Evolutionary conservation across 1,139 yeast species (phyloP), one percentile per base, ranked within the genome.

Genomic region (Yamadazyma songkhlaensis): DNA sequence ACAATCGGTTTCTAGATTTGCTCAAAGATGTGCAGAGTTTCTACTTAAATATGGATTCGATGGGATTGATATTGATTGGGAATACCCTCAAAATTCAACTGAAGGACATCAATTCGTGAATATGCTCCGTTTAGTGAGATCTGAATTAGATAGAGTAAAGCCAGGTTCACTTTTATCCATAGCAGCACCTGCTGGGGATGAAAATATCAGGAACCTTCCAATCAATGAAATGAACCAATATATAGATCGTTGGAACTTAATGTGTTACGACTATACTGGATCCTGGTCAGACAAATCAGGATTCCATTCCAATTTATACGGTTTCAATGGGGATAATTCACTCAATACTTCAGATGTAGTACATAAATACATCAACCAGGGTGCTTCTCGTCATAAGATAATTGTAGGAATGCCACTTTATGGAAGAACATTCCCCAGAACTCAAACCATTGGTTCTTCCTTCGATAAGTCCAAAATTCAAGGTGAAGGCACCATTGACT

Each of bases 1-100:
- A 0, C 41, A 38, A 1, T 73, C 65, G 38, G 44, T 81, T 6
- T 53, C 54, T 2, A 55, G 36, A 1, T 88, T 90, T 57, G 76
- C 80, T 3, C 41, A 52, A 1, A 67, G 83, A 2, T 65, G 81
- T 1, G 67, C 75, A 1, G 59, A 60, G 0, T 58, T 76, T 24
- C 66, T 87, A 51, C 46, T 59, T 3, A 61, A 68, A 36, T 74
- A 79, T 51, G 84, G 86, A 0, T 80, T 92, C 51, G 97, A 92
- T 56, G 97, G 98, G 0, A 67, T 92, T 35, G 98, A 92, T 57
- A 63, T 92, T 25, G 98, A 92, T 60, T 92, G 97, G 97, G 98
- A 92, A 57, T 90, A 83, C 48, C 96, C 97, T 0, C 55, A 61
- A 15, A 67, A 60, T 30, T 48, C 50, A 3, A 49, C 55, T 1